These are phyloP conservation scores for Petunia secreta DNA, from an alignment of 257 asterid species.

Conservation along the genomic window DNA sequence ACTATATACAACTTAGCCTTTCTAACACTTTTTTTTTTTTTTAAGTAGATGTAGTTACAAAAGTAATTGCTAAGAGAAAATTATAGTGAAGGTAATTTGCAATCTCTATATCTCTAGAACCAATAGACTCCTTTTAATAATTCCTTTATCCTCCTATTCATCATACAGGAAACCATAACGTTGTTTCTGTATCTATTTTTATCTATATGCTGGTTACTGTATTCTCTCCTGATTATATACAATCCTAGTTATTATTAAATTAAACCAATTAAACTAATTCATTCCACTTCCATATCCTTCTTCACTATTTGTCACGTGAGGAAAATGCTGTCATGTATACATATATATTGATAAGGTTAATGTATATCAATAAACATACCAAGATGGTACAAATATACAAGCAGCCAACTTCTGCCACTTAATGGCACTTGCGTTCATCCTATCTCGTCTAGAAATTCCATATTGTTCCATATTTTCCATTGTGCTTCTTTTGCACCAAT, in stretches of 20 bases:
- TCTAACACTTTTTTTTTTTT: neutral
- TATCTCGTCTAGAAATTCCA: too few relatives aligned
- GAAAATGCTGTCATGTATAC: neutral
- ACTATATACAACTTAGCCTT: too few relatives aligned
- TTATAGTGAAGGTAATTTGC: constrained; percentile 4
- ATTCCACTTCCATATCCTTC: neutral
- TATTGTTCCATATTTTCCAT: too few relatives aligned
- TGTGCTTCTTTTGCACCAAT: too few relatives aligned
- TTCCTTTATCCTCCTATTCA: neutral
- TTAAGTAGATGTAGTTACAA: neutral
- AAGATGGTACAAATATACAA: too few relatives aligned
- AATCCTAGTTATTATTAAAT: neutral
- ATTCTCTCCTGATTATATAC: neutral
- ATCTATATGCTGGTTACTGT: neutral
- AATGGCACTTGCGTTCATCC: too few relatives aligned
- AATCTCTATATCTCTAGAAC: neutral
- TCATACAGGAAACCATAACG: constrained; percentile 3
- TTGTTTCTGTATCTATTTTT: neutral
- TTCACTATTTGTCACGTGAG: constrained; percentile 1
- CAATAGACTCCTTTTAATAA: neutral
- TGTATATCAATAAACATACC: too few relatives aligned
- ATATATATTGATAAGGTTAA: too few relatives aligned
- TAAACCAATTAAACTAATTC: neutral
- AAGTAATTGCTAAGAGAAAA: neutral
- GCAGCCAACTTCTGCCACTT: too few relatives aligned